Percentiles rank a stretch among this genome's conserved stretches.
These are phyloP conservation scores for Globisporangium apiculatum DNA, from an alignment of 352 stramenopile genomes.

Conservation along the genomic window DNA sequence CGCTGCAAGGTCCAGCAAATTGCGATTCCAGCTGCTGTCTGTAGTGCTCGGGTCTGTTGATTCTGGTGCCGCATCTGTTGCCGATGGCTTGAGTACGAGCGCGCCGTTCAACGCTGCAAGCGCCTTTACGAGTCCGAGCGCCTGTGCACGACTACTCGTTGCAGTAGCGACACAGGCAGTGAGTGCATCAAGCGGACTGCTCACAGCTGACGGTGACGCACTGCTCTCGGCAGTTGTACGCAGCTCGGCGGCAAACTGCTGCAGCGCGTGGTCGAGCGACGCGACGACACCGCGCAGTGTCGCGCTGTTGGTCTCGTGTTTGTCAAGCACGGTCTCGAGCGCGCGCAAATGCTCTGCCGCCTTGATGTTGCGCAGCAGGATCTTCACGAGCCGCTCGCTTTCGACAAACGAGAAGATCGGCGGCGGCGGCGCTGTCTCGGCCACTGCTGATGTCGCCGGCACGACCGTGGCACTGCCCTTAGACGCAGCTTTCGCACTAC, in stretches of 20 bases:
- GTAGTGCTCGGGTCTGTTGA: background rate
- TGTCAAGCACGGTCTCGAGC: conserved; percentile 40
- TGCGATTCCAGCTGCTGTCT: background rate
- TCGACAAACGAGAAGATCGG: conserved; percentile 51
- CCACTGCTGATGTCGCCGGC: background rate
- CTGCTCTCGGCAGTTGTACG: background rate
- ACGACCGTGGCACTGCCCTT: background rate
- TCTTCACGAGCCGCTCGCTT: conserved; percentile 67
- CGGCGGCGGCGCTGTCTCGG: background rate
- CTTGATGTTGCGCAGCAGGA: conserved; percentile 64
- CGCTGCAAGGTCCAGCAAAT: conserved; percentile 20
- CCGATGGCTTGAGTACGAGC: conserved; percentile 5
- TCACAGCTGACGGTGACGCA: background rate
- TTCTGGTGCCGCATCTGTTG: background rate
- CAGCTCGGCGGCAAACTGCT: conserved; percentile 16
- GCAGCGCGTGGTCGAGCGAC: conserved; percentile 28
- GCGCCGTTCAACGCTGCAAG: conserved; percentile 22
- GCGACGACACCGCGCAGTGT: conserved; percentile 24
- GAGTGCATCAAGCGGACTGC: conserved; percentile 3
- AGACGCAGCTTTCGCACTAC: too few species aligned
- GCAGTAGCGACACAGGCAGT: too few species aligned
- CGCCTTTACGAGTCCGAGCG: conserved; percentile 11
- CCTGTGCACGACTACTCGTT: background rate
- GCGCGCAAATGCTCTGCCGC: conserved; percentile 39
- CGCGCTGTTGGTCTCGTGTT: conserved; percentile 32